phyloP scores from a whole-genome alignment of 768 basidiomycete genomes.

The Mycena rosella region DNA sequence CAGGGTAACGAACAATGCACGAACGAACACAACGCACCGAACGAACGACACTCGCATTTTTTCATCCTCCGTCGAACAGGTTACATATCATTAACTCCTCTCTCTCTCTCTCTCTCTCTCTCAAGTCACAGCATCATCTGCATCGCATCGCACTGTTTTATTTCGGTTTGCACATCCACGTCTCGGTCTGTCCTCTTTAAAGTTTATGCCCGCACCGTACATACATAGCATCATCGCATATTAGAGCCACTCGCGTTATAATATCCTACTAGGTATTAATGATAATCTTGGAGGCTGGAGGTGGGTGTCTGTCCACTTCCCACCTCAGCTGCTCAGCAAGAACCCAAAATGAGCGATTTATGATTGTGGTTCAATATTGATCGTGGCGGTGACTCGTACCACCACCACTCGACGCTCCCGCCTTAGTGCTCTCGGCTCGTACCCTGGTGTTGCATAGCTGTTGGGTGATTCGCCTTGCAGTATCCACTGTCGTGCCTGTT shows the following conservation, averaged over 20 bases:
- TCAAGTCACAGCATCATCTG: background rate
- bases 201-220: background rate
- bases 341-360: no score
- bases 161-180: conserved; percentile 11
- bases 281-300: background rate
- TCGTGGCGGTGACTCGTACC: no score
- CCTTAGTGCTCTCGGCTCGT: no score
- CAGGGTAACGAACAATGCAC: background rate
- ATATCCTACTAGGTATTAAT: background rate
- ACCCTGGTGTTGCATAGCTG: no score
- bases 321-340: no score
- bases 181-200: background rate
- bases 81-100: conserved; percentile 19
- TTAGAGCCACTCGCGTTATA: background rate
- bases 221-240: background rate
- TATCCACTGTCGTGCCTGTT: no score
- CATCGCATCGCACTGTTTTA: conserved; percentile 11
- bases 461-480: no score
- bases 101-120: no score
- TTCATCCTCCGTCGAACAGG: background rate
- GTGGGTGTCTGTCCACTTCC: background rate
- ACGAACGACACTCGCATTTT: conserved; percentile 19
- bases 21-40: background rate
- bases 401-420: no score
- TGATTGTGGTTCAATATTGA: no score